Evolutionary conservation across 2,329 filamentous ascomycete species (phyloP).

Genomic region (Trichothecium roseum): DNA sequence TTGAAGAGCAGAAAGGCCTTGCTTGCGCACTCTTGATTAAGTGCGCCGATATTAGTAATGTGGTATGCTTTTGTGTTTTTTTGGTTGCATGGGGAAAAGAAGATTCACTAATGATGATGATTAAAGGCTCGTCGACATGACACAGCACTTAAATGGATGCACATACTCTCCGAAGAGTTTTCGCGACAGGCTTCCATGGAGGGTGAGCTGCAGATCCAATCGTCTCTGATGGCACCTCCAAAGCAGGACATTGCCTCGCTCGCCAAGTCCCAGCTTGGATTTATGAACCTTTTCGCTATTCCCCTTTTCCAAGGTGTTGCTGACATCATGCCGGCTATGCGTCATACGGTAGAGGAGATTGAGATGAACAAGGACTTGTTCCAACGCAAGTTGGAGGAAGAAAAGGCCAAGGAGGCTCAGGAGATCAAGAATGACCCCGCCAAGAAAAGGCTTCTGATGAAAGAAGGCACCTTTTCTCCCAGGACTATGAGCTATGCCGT

Average conservation of each 20-base stretch:
- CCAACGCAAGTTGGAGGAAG: conserved; percentile 54
- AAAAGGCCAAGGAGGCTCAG: conserved; percentile 36
- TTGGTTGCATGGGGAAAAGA: background rate
- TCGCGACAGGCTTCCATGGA: conserved; percentile 91
- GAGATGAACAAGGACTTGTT: conserved; percentile 67
- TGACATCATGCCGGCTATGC: conserved; percentile 75
- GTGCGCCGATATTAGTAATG: conserved; percentile 97
- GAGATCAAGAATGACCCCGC: conserved; percentile 23
- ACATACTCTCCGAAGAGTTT: conserved; percentile 91
- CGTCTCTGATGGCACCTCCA: conserved; percentile 76
- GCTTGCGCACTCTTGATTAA: conserved; percentile 92
- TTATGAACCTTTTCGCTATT: conserved; percentile 93
- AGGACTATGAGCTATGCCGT: conserved; percentile 31
- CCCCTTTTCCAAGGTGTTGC: conserved; percentile 84
- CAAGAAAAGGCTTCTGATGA: conserved; percentile 19
- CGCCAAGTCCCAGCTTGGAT: conserved; percentile 80
- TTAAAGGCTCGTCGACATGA: conserved; percentile 71
- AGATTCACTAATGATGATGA: background rate
- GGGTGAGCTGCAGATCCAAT: conserved; percentile 72
- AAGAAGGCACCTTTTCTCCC: conserved; percentile 33
- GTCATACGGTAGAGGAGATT: conserved; percentile 75
- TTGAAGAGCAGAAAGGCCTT: conserved; percentile 68
- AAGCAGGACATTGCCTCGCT: conserved; percentile 76
- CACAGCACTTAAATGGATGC: conserved; percentile 79
- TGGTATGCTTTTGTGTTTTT: conserved; percentile 48